Evolutionary conservation across 306 rosid species (phyloP).

Genomic region (Potentilla sterilis): DNA sequence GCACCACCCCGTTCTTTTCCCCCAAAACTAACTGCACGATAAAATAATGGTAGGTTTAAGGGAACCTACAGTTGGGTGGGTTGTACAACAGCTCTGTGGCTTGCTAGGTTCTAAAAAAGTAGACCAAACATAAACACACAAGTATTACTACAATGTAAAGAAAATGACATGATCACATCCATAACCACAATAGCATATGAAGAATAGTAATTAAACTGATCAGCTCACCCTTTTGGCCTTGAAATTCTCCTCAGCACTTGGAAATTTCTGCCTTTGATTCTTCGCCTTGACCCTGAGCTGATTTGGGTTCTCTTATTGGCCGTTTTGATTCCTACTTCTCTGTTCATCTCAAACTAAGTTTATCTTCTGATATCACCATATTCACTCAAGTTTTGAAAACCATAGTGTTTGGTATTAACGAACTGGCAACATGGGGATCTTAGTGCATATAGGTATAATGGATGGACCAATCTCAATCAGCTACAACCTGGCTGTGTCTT

Average conservation of each 20-base stretch:
- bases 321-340: conserved; percentile 62
- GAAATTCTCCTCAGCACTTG: conserved; percentile 53
- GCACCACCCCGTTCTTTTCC: no score
- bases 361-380: background rate
- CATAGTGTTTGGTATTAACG: background rate
- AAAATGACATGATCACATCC: background rate
- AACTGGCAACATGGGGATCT: background rate
- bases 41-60: no score
- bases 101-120: background rate
- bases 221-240: conserved; percentile 69
- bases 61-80: background rate
- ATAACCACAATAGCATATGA: background rate
- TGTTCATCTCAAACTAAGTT: background rate
- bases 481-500: conserved; percentile 67
- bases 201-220: background rate
- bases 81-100: background rate
- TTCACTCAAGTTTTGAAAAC: background rate
- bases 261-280: conserved; percentile 58
- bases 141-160: background rate
- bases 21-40: no score
- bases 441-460: background rate
- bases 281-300: conserved; percentile 59
- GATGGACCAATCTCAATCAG: conserved; percentile 46
- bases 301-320: conserved; percentile 81
- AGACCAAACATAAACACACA: background rate